Percentiles rank a stretch among this genome's conserved stretches.
Conservation (phyloP, 257 asterid species). For the Scutellaria galericulata region DNA sequence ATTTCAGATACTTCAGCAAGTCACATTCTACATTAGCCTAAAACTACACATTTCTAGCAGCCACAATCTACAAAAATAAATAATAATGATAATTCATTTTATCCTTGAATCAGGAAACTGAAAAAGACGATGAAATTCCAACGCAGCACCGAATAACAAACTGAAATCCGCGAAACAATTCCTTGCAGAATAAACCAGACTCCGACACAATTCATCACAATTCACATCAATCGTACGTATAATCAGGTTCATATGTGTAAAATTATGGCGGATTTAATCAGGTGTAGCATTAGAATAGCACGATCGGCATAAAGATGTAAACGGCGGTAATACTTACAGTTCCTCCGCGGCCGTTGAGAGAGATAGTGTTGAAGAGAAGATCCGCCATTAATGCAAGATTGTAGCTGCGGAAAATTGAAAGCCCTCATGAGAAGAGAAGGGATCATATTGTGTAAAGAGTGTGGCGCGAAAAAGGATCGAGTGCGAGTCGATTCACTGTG, state of each 20-base stretch:
- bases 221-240: neutral
- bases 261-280: too few species aligned
- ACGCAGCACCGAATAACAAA: neutral
- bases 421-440: neutral
- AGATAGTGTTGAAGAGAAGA: conserved; percentile 34
- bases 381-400: conserved; percentile 33
- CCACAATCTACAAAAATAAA: neutral
- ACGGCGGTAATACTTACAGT: conserved; percentile 25
- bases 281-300: neutral
- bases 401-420: neutral
- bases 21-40: neutral
- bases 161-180: neutral
- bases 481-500: conserved; percentile 2
- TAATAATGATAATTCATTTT: neutral
- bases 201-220: neutral
- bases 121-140: neutral
- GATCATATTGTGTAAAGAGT: neutral
- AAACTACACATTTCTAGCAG: conserved; percentile 3
- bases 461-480: conserved; percentile 25
- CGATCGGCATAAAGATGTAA: conserved; percentile 1
- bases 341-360: conserved; percentile 44
- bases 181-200: neutral
- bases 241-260: neutral
- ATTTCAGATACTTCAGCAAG: neutral
- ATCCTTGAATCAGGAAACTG: neutral